Percentiles rank a stretch among this genome's conserved stretches.
phyloP scores from a whole-genome alignment of 2,329 filamentous ascomycete genomes.

The Apiospora koreana region DNA sequence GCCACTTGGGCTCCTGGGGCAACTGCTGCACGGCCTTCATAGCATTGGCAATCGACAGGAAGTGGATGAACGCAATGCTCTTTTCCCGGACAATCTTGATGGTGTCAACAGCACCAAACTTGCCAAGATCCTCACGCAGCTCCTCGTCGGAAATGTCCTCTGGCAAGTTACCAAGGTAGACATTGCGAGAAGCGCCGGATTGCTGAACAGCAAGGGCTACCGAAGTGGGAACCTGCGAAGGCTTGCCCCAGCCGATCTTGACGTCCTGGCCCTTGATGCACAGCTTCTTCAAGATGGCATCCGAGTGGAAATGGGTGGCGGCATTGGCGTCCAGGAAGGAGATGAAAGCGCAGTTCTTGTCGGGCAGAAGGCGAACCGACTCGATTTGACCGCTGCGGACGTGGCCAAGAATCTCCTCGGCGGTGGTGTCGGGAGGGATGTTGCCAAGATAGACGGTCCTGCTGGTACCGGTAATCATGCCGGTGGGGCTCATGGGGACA shows the following conservation, averaged over 20 bases:
- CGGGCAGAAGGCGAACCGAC: conserved; percentile 92
- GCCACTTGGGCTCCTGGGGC: conserved; percentile 96
- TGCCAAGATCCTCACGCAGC: conserved; percentile 89
- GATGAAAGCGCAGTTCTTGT: conserved; percentile 99
- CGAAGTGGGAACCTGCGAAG: conserved; percentile 94
- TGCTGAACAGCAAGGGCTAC: conserved; percentile 98
- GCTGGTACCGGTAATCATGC: conserved; percentile 85
- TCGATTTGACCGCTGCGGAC: conserved; percentile 98
- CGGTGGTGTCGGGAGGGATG: conserved; percentile 95
- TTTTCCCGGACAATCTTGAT: conserved; percentile 98
- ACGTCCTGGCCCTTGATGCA: conserved; percentile 98
- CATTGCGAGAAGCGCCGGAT: conserved; percentile 93
- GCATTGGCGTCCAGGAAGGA: conserved; percentile 98
- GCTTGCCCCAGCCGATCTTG: conserved; percentile 99
- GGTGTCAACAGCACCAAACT: conserved; percentile 95
- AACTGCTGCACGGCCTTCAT: conserved; percentile 98
- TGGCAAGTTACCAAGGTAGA: conserved; percentile 90
- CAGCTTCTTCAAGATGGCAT: conserved; percentile 99
- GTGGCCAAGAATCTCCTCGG: conserved; percentile 94
- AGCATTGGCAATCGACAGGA: conserved; percentile 91
- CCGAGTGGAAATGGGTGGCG: conserved; percentile 97
- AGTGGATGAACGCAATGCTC: conserved; percentile 96
- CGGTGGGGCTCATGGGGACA: conserved; percentile 69
- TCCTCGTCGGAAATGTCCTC: conserved; percentile 92
- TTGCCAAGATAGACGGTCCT: conserved; percentile 97